Evolutionary conservation across 768 basidiomycete genomes (phyloP).

Genomic region (Daedaleopsis nitida): DNA sequence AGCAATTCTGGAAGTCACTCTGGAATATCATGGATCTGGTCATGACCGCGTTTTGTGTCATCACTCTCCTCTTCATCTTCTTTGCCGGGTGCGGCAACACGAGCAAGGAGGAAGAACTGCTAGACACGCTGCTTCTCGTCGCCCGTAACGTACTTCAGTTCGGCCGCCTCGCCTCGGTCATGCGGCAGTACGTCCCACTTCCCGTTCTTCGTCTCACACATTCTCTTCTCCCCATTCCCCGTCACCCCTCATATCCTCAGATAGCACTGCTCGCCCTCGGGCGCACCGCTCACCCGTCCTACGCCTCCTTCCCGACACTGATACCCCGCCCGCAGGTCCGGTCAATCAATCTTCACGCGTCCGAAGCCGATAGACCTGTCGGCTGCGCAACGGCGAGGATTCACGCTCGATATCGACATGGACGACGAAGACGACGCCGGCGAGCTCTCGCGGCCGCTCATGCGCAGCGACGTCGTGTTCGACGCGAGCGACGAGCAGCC

Average conservation of each 20-base stretch:
- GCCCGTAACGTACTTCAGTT: constrained; percentile 94
- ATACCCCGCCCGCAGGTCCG: constrained; percentile 54
- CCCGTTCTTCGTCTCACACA: constrained; percentile 4
- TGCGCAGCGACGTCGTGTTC: constrained; percentile 63
- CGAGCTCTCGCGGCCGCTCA: constrained; percentile 59
- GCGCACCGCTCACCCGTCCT: background rate
- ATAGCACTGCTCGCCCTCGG: background rate
- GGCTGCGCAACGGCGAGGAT: constrained; percentile 64
- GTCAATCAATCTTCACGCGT: constrained; percentile 85
- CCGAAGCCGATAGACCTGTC: constrained; percentile 87
- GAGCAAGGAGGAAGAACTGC: constrained; percentile 90
- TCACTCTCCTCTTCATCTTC: constrained; percentile 87
- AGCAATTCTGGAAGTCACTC: constrained; percentile 98
- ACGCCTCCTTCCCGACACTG: background rate
- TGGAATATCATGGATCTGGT: constrained; percentile 90
- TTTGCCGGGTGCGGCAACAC: constrained; percentile 82
- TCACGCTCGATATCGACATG: constrained; percentile 71
- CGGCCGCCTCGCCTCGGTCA: constrained; percentile 86
- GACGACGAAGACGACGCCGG: constrained; percentile 62
- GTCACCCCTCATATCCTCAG: constrained; percentile 1
- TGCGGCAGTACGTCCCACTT: constrained; percentile 76
- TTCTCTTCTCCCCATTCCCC: background rate
- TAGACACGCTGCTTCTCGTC: constrained; percentile 90
- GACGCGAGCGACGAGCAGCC: constrained; percentile 49
- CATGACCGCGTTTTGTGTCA: constrained; percentile 84